Base-by-base conservation (phyloP, 148 eudicot genomes). In the Rhododendron vialii region DNA sequence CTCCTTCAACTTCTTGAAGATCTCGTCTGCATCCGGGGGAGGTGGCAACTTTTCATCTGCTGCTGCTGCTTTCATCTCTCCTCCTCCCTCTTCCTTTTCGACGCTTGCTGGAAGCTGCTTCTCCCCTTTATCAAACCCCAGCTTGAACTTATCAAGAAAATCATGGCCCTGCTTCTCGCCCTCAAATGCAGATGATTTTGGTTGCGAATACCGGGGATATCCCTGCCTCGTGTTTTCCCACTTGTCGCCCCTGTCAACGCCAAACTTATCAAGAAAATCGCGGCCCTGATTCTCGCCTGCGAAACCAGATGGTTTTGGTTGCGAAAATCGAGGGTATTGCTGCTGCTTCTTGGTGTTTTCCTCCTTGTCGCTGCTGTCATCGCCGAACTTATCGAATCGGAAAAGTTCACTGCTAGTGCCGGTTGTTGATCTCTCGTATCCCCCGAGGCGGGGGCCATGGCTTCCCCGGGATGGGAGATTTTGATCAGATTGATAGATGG, bases 1-100 rank as follows among this genome's bases (percentile, higher is more conserved):
- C 86, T 95, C 94, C 88, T 95, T 97, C 98, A 97, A 95, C 86
- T 93, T 95, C 91, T 88, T 94, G 86, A 97, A 97, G 69, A 97
- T 97, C 82, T 84, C 95, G 36, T 97, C 95, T 17, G 95, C 98
- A 24, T 93, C 95, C 80, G 86, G 87, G 0, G 98, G 92, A 15
- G 89, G 87, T 3, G 86, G 67, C 18, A 38, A 26, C 71, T 17
- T 43, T 63, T 22, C 84, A 26, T 12, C 55, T 11, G 55, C 82
- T 22, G 28, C 30, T 9, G 30, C 92, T 79, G 82, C 55, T 55
- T 36, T 65, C 22, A 59, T 86, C 26, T 48, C 55, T 35, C 22
- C 78, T 14, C 81, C 90, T 80, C 87, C 90, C 63, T 89, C 20
- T 0, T 86, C 65, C 24, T 57, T 47, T 71, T 13, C 35, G 26